Percentiles rank a stretch among this genome's conserved stretches.
Conservation (phyloP, 2,329 filamentous ascomycete genomes). For the Macrophomina phaseolina region DNA sequence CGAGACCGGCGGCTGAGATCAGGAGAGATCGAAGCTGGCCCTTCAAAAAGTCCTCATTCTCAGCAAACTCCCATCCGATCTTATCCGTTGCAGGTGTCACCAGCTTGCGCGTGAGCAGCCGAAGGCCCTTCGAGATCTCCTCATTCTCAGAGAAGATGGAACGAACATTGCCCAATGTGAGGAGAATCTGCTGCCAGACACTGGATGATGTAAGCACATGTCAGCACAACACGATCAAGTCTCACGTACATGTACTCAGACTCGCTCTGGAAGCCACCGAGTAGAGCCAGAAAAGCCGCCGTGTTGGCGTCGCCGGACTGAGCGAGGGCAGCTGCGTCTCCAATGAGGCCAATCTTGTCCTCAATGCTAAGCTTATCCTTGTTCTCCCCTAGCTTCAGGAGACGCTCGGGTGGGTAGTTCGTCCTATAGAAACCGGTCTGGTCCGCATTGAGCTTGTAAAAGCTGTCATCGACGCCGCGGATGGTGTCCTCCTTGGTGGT, state of each 20-base stretch:
- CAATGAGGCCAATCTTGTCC: slow-evolving; percentile 92
- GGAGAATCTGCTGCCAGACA: slow-evolving; percentile 86
- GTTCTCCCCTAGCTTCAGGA: slow-evolving; percentile 79
- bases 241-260: slow-evolving; percentile 71
- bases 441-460: slow-evolving; percentile 93
- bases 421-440: slow-evolving; percentile 91
- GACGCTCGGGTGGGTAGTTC: slow-evolving; percentile 85
- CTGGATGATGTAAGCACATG: slow-evolving; percentile 38
- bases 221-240: neutral
- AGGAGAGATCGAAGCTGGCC: slow-evolving; percentile 83
- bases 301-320: slow-evolving; percentile 86
- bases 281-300: slow-evolving; percentile 78
- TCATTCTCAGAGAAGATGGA: slow-evolving; percentile 84
- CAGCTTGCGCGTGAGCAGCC: slow-evolving; percentile 79
- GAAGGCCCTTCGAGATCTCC: slow-evolving; percentile 72
- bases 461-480: slow-evolving; percentile 73
- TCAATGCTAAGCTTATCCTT: slow-evolving; percentile 77
- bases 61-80: slow-evolving; percentile 84
- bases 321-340: slow-evolving; percentile 87
- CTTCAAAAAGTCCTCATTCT: slow-evolving; percentile 79
- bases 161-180: slow-evolving; percentile 76
- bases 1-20: slow-evolving; percentile 74
- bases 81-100: slow-evolving; percentile 75
- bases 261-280: slow-evolving; percentile 84
- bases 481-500: slow-evolving; percentile 79